Conservation (phyloP, 495 filamentous ascomycete species). For the Aspergillus kassunensis region DNA sequence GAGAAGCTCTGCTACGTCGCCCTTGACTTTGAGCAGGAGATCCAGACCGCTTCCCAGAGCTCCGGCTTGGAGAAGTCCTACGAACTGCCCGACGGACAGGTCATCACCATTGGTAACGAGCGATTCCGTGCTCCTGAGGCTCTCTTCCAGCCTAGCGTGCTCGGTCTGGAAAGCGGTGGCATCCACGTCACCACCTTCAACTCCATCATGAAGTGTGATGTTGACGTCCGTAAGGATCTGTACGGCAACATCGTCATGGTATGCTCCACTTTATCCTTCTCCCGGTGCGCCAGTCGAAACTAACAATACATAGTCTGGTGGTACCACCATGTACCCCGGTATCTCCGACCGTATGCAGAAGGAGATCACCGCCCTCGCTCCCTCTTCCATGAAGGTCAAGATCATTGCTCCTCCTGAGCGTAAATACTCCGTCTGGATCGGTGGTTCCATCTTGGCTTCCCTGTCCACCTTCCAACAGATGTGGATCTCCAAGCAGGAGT, state of each 20-base stretch:
- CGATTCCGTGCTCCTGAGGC: constrained; percentile 99
- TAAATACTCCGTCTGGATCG: constrained; percentile 97
- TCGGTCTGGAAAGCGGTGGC: constrained; percentile 96
- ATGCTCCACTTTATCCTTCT: constrained; percentile 34
- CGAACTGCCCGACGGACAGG: constrained; percentile 98
- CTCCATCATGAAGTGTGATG: constrained; percentile 99
- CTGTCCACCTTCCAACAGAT: constrained; percentile 99
- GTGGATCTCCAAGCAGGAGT: constrained; percentile 99
- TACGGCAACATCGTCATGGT: constrained; percentile 99
- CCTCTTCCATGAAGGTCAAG: constrained; percentile 88
- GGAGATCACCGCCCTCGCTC: constrained; percentile 99
- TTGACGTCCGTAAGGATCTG: constrained; percentile 98
- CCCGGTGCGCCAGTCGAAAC: not conserved
- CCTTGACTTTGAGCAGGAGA: constrained; percentile 99
- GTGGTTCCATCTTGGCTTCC: constrained; percentile 98
- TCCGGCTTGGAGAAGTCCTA: constrained; percentile 99
- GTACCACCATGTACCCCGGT: constrained; percentile 99
- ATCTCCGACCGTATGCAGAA: constrained; percentile 99
- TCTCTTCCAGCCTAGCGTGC: constrained; percentile 97
- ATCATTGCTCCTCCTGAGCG: constrained; percentile 74
- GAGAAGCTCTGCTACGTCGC: constrained; percentile 99
- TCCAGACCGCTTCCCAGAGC: constrained; percentile 97
- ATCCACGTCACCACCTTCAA: constrained; percentile 99
- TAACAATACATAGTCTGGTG: constrained; percentile 69
- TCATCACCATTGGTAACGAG: constrained; percentile 99